Evolutionary conservation across 805 yeast genomes (phyloP).

Genomic region (Nakazawaea siamensis): DNA sequence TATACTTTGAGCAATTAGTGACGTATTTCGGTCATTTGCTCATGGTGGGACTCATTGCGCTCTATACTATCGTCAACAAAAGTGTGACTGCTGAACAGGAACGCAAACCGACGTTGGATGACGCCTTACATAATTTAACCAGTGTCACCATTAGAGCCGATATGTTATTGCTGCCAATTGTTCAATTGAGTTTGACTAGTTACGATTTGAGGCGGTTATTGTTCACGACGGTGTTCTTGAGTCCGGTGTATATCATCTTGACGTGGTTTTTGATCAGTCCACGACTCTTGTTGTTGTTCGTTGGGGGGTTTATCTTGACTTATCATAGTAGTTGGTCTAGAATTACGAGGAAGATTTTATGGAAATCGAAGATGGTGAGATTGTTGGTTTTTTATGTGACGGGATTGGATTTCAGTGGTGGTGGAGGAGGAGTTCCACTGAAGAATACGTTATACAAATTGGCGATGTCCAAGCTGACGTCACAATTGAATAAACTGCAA

Average conservation of each 20-base stretch:
- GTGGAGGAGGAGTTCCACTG: slow-evolving; percentile 22
- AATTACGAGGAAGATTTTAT: slow-evolving; percentile 73
- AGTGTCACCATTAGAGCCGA: slow-evolving; percentile 71
- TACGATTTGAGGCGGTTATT: slow-evolving; percentile 74
- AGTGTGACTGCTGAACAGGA: slow-evolving; percentile 51
- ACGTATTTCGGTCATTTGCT: slow-evolving; percentile 79
- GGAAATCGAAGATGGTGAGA: slow-evolving; percentile 75
- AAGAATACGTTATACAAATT: slow-evolving; percentile 38
- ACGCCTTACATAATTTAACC: slow-evolving; percentile 69
- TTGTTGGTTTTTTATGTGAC: slow-evolving; percentile 72
- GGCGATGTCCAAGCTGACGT: slow-evolving; percentile 45
- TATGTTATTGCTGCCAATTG: slow-evolving; percentile 71
- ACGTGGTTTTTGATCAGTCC: slow-evolving; percentile 68
- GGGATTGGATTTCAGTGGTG: slow-evolving; percentile 69
- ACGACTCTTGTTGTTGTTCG: slow-evolving; percentile 47
- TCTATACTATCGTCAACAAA: slow-evolving; percentile 51
- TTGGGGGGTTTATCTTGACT: slow-evolving; percentile 58
- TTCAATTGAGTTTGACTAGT: slow-evolving; percentile 61
- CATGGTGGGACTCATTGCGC: slow-evolving; percentile 50
- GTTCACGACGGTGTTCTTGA: slow-evolving; percentile 75
- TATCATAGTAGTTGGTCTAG: slow-evolving; percentile 84
- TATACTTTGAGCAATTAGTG: slow-evolving; percentile 73
- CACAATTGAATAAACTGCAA: slow-evolving; percentile 19
- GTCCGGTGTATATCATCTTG: slow-evolving; percentile 74
- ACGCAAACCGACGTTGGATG: slow-evolving; percentile 76